Base-by-base conservation (phyloP, 805 yeast genomes). In the Debaryomyces castellii region DNA sequence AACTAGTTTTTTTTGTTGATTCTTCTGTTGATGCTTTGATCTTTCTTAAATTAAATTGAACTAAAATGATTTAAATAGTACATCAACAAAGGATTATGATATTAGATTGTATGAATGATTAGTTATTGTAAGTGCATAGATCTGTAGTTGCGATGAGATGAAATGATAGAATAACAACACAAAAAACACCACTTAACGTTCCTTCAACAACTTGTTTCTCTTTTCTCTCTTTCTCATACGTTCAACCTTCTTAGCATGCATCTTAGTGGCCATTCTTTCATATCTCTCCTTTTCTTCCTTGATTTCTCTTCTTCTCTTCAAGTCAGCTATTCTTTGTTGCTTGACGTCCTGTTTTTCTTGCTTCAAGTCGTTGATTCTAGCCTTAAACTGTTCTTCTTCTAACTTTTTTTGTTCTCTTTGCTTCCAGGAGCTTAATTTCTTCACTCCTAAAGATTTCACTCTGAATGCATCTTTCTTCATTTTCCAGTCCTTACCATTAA, bases 231-330 rank as follows among this genome's bases (percentile, higher is more conserved):
- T 84, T 71, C 87, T 84, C 70, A 92, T 64, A 68, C 99, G 81
- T 52, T 90, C 98, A 34, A 90, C 87, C 73, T 82, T 87, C 83
- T 90, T 91, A 36, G 86, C 86, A 62, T 89, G 92, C 96, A 92
- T 88, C 67, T 86, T 89, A 46, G 80, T 77, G 10, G 96, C 94
- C 62, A 92, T 63, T 60, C 74, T 75, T 59, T 87, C 96, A 60
- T 83, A 88, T 57, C 99, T 80, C 63, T 92, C 97, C 66, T 81
- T 82, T 66, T 92, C 99, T 47, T 79, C 97, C 73, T 85, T 86
- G 64, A 81, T 80, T 55, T 83, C 90, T 60, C 86, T 79, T 66
- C 87, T 83, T 54, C 85, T 88, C 71, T 84, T 88, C 43, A 83
- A 62, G 18, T 74, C 80, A 21, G 77, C 78, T 39, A 83, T 67